A percentile compares a stretch with the other conserved stretches of the same genome.
phyloP scores from a whole-genome alignment of 805 yeast genomes.

The Kuraishia molischiana region DNA sequence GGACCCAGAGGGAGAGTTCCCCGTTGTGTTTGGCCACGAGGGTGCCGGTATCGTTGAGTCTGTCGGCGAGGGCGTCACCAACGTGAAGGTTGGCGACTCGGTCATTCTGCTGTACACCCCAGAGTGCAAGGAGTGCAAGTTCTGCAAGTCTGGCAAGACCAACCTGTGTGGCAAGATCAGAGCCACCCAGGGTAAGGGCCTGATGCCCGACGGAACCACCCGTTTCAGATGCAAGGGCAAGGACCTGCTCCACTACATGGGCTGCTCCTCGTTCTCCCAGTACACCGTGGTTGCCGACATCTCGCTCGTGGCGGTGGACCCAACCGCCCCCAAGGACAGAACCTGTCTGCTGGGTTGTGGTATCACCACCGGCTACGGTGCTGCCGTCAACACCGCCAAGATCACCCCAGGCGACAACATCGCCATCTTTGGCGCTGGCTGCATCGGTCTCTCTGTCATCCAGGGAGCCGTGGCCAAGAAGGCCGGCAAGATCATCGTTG shows the following conservation, averaged over 20 bases:
- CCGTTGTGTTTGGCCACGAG: slow-evolving; percentile 91
- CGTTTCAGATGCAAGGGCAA: slow-evolving; percentile 86
- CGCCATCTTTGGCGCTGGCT: slow-evolving; percentile 96
- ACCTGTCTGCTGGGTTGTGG: slow-evolving; percentile 96
- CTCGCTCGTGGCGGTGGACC: slow-evolving; percentile 86
- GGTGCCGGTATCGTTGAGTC: slow-evolving; percentile 97
- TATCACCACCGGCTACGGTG: slow-evolving; percentile 97
- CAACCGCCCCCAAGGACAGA: slow-evolving; percentile 73
- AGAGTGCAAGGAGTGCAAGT: slow-evolving; percentile 91
- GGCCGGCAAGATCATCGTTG: slow-evolving; percentile 74
- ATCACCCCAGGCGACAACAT: slow-evolving; percentile 88
- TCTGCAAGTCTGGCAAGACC: slow-evolving; percentile 92
- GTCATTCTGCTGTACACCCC: slow-evolving; percentile 95
- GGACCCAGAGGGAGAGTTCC: slow-evolving; percentile 96
- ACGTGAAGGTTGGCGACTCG: slow-evolving; percentile 86
- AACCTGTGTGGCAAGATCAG: slow-evolving; percentile 93
- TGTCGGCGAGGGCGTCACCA: slow-evolving; percentile 88
- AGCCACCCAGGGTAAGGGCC: slow-evolving; percentile 97
- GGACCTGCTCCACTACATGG: slow-evolving; percentile 88
- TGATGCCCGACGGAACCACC: slow-evolving; percentile 96
- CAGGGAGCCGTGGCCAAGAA: slow-evolving; percentile 86
- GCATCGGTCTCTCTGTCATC: slow-evolving; percentile 92
- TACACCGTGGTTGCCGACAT: slow-evolving; percentile 98
- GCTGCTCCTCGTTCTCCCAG: slow-evolving; percentile 94
- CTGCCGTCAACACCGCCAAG: slow-evolving; percentile 89